A percentile compares a stretch with the other conserved stretches of the same genome.
Evolutionary conservation across 768 basidiomycete species (phyloP).

Genomic region (Boletus reticuloceps): DNA sequence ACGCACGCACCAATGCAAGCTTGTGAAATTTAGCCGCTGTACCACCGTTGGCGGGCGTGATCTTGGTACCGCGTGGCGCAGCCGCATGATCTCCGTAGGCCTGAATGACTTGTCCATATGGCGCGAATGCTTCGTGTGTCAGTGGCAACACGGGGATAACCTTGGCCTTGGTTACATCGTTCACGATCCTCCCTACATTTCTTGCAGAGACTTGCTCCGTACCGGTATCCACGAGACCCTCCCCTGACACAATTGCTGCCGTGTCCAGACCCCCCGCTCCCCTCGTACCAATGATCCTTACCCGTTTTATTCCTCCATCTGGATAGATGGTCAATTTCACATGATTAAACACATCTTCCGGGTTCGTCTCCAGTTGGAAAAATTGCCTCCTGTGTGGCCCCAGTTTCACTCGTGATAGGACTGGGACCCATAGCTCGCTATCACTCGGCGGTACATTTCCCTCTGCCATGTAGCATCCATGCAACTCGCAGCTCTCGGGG

Average conservation of each 20-base stretch:
- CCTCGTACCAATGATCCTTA: conserved; percentile 75
- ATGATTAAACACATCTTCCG: conserved; percentile 67
- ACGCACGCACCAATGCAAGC: conserved; percentile 64
- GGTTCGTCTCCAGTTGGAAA: conserved; percentile 75
- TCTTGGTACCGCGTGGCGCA: conserved; percentile 64
- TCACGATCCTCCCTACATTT: not conserved
- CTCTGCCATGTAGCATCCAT: conserved; percentile 44
- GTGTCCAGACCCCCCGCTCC: conserved; percentile 24
- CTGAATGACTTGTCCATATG: conserved; percentile 91
- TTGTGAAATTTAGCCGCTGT: conserved; percentile 94
- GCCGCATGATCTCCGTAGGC: conserved; percentile 69
- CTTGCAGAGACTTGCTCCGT: not conserved
- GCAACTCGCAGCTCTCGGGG: conserved; percentile 82
- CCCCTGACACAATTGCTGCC: conserved; percentile 7
- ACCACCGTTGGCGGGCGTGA: conserved; percentile 84
- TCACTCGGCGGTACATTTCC: conserved; percentile 38
- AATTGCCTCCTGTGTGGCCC: conserved; percentile 89
- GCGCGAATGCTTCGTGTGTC: conserved; percentile 81
- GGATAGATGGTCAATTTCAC: conserved; percentile 88
- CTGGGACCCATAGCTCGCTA: conserved; percentile 58
- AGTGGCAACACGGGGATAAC: conserved; percentile 61
- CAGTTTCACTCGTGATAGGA: conserved; percentile 76
- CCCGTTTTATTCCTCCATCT: conserved; percentile 92
- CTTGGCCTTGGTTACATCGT: conserved; percentile 15
- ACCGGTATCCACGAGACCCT: conserved; percentile 2